Evolutionary conservation across 129 eudicot genomes (phyloP).

Genomic region (Rutidosis leptorrhynchoides): DNA sequence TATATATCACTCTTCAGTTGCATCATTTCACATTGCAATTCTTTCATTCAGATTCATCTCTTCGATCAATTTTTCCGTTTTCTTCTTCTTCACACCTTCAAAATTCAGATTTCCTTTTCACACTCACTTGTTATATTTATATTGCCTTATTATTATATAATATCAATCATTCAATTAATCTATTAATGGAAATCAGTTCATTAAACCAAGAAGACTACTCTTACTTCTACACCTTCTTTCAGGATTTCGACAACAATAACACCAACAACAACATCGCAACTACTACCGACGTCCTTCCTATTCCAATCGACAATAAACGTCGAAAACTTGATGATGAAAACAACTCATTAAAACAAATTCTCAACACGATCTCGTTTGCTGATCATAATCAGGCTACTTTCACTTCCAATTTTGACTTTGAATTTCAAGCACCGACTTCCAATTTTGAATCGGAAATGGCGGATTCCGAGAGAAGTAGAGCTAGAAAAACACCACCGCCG

Average conservation of each 20-base stretch:
- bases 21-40: slow-evolving; percentile 11
- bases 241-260: slow-evolving; percentile 39
- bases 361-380: slow-evolving; percentile 12
- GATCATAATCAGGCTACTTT: slow-evolving; percentile 16
- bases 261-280: neutral
- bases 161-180: neutral
- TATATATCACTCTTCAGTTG: neutral
- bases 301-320: neutral
- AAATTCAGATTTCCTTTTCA: slow-evolving; percentile 16
- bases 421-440: slow-evolving; percentile 24
- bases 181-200: slow-evolving; percentile 60
- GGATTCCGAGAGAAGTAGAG: slow-evolving; percentile 17
- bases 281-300: neutral
- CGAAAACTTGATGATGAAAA: neutral
- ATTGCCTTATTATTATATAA: neutral
- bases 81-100: slow-evolving; percentile 25
- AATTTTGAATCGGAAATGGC: slow-evolving; percentile 6
- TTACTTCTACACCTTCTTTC: slow-evolving; percentile 41
- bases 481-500: slow-evolving; percentile 24
- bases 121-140: slow-evolving; percentile 11
- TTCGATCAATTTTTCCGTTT: slow-evolving; percentile 6
- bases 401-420: slow-evolving; percentile 10
- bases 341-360: slow-evolving; percentile 28
- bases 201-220: slow-evolving; percentile 52
- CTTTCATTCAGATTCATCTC: neutral